These are phyloP conservation scores for Mortierella claussenii DNA, from an alignment of 192 early-diverging fungal species.

Conservation along the genomic window DNA sequence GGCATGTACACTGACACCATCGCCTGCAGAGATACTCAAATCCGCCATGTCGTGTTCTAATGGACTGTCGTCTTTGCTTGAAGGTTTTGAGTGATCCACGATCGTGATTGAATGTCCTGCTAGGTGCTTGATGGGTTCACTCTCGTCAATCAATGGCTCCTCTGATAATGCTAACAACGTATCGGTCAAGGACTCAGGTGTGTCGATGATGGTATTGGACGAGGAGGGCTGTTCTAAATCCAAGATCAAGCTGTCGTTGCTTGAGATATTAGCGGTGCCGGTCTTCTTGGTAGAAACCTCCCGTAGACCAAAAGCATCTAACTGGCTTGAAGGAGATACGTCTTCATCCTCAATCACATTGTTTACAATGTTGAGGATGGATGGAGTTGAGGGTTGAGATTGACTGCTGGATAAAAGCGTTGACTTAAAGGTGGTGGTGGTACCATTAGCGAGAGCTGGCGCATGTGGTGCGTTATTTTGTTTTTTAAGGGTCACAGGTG, in stretches of 20 bases:
- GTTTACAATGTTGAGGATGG: conserved; percentile 56
- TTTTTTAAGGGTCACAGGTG: background rate
- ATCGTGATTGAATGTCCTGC: conserved; percentile 14
- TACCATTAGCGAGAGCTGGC: background rate
- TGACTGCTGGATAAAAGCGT: conserved; percentile 10
- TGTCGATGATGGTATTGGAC: background rate
- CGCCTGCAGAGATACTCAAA: conserved; percentile 18
- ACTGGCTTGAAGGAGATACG: background rate
- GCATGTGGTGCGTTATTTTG: background rate
- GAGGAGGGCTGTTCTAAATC: background rate
- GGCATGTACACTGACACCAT: background rate
- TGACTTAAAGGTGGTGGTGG: conserved; percentile 16
- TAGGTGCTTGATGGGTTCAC: conserved; percentile 24
- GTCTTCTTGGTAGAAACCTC: conserved; percentile 39
- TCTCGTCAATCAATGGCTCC: conserved; percentile 34
- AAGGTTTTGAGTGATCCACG: conserved; percentile 23
- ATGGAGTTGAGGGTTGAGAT: conserved; percentile 21
- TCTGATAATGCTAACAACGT: background rate
- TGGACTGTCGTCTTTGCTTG: background rate
- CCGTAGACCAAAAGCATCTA: conserved; percentile 16
- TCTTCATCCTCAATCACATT: conserved; percentile 16
- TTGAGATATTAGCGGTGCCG: conserved; percentile 2
- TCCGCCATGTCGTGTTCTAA: conserved; percentile 30
- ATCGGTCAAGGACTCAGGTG: too few relatives aligned
- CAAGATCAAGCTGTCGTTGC: conserved; percentile 5